Evolutionary conservation across 495 filamentous ascomycete species (phyloP), one percentile per base, ranked within the genome.

Genomic region (Neohortaea acidophila): DNA sequence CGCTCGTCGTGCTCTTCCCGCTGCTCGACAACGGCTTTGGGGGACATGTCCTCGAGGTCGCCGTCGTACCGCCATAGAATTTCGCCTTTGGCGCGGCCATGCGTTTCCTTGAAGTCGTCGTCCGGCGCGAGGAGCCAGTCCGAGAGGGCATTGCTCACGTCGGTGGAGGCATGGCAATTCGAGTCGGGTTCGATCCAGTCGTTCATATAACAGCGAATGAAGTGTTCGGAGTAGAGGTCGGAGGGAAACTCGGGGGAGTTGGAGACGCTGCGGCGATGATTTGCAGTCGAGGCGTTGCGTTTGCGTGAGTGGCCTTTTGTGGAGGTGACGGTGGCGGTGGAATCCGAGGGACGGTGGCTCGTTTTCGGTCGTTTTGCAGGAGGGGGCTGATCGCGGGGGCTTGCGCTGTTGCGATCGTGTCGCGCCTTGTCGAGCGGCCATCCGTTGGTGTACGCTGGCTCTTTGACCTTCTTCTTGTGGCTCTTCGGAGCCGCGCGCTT

Each of bases 291-390:
- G 22, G 48, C 60, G 5, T 64, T 62, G 14, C 70, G 70, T 52
- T 73, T 77, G n/a, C 68, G 68, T 18, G 60, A 51, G 47, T 45
- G 34, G 17, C 38, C 43, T 27, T 44, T 44, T 8, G 33, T 22
- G 7, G 44, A 26, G 7, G 21, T 23, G 13, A 12, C 75, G 42
- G 68, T 72, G 41, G 80, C 59, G n/a, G n/a, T n/a, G 0, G 85
- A 92, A 27, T 71, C 69, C 5, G 71, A 81, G 3, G 75, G 52
- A 27, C 75, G 76, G 59, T 93, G 86, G 35, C 64, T 70, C 10
- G 66, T 79, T 53, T 92, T 93, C 0, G 77, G 48, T 48, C 79
- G 82, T 54, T 92, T 94, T 4, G 65, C 47, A 9, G 68, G 58
- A 12, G 70, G 68, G 5, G 65, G 70, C 33, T 67, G 68, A 46